Evolutionary conservation across 2,329 filamentous ascomycete species (phyloP), one percentile per base, ranked within the genome.

Genomic region (Ophioceras dolichostomum): DNA sequence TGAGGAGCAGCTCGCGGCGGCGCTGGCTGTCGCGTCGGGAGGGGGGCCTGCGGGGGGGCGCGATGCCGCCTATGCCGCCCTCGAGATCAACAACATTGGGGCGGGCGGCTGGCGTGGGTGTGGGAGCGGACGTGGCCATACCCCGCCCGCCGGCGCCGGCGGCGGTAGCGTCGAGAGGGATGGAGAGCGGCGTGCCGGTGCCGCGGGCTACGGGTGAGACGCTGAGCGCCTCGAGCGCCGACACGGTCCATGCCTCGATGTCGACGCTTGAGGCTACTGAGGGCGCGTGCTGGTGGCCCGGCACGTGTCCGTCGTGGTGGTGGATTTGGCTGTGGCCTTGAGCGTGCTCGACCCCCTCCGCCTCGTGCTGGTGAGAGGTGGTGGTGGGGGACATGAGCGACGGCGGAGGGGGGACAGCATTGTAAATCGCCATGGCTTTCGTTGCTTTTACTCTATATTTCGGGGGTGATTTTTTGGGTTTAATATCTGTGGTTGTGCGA

Each of bases 1-100:
- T 93, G 22, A 91, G 66, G 37, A 94, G 54, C 3, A 78, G 74
- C 46, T 94, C 86, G 14, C 88, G 77, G 36, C 73, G 62, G 39
- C 61, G 60, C 56, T 67, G 57, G 47, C 68, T 73, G 43, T 76
- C 82, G 54, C 67, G 57, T 22, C 61, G 57, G 14, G 67, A 67
- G 1, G 53, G 64, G 38, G 60, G 70, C 43, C 55, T 63, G 43
- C 56, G 64, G 39, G 58, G 56, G 28, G 55, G 50, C 10, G 51
- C 51, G 33, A 57, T 51, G 45, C 41, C 28, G 1, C 19, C 52
- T n/a, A 45, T 35, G 20, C 39, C 42, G n/a, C 17, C 34, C 12
- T 43, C 46, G 27, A 49, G 40, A 6, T 37, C 43, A 20, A 53
- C 49, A n/a, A n/a, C n/a, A n/a, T n/a, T n/a, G n/a, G n/a, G n/a